Evolutionary conservation across 176 grass and related monocot genomes (phyloP).

Genomic region (Themeda triandra): DNA sequence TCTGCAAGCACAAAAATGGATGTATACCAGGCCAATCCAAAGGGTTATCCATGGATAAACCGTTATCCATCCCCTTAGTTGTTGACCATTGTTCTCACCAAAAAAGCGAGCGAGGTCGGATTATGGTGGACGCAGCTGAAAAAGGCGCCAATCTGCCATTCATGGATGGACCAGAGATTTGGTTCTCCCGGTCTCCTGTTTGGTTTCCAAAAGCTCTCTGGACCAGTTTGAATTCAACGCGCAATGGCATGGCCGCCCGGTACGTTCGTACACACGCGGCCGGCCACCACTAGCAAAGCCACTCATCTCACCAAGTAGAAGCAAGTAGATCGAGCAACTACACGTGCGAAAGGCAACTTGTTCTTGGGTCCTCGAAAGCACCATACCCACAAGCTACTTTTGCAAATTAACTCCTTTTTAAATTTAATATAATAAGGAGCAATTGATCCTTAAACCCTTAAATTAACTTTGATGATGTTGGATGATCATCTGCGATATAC

Average conservation of each 20-base stretch:
- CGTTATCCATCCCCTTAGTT: neutral
- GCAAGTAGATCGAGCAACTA: neutral
- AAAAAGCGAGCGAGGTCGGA: neutral
- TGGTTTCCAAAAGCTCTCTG: slow-evolving; percentile 7
- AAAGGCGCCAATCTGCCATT: slow-evolving; percentile 39
- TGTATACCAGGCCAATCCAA: neutral
- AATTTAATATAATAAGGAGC: too few species aligned
- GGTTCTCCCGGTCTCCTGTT: neutral
- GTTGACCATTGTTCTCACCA: slow-evolving; percentile 9
- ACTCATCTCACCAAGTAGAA: too few species aligned
- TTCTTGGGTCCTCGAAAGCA: slow-evolving; percentile 9
- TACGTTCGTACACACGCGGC: neutral
- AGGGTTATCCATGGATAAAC: too few species aligned
- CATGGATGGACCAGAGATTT: slow-evolving; percentile 10
- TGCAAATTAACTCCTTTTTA: neutral
- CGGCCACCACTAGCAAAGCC: slow-evolving; percentile 3
- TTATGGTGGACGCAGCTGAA: slow-evolving; percentile 6
- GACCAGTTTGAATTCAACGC: slow-evolving; percentile 46
- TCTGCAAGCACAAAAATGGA: neutral
- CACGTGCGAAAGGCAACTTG: slow-evolving; percentile 16
- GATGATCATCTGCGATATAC: too few species aligned
- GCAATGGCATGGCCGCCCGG: neutral
- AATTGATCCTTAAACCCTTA: neutral
- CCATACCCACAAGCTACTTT: neutral
- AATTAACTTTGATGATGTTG: too few species aligned